Evolutionary conservation across 352 stramenopile genomes (phyloP).

Genomic region (Phytophthora aleatoria): DNA sequence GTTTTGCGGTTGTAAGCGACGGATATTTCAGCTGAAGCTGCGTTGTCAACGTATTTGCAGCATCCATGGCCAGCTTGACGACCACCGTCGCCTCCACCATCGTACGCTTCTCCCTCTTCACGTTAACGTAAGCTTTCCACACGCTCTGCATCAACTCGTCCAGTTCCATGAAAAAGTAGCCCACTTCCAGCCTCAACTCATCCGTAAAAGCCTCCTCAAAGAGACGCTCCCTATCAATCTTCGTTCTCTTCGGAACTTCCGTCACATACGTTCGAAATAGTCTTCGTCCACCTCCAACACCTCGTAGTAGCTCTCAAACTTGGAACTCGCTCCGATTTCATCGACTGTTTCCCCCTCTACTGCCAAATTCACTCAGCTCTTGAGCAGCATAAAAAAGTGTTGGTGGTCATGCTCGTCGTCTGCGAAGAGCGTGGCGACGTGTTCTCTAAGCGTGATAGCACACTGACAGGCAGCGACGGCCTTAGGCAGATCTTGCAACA

Average conservation of each 20-base stretch:
- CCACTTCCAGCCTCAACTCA: conserved; percentile 29
- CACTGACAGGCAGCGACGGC: background rate
- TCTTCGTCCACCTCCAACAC: conserved; percentile 27
- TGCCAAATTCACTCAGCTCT: background rate
- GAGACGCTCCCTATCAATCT: conserved; percentile 2
- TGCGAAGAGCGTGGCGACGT: background rate
- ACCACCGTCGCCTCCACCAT: conserved; percentile 38
- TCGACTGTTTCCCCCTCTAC: background rate
- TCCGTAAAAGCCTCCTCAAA: conserved; percentile 32
- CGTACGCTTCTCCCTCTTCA: conserved; percentile 36
- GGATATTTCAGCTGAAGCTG: conserved; percentile 22
- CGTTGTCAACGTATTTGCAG: conserved; percentile 11
- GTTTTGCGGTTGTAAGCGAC: background rate
- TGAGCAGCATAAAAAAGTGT: background rate
- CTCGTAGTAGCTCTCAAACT: conserved; percentile 31
- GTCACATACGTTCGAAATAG: conserved; percentile 1
- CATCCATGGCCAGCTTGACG: conserved; percentile 32
- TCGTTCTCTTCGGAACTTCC: background rate
- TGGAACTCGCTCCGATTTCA: background rate
- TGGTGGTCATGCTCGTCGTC: background rate
- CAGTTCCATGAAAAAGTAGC: conserved; percentile 37
- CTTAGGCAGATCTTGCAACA: background rate
- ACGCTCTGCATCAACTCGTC: conserved; percentile 26
- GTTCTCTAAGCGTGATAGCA: background rate
- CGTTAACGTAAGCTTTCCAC: conserved; percentile 23